Evolutionary conservation across 345 rosid genomes (phyloP), one percentile per base, ranked within the genome.

Genomic region (Hibiscus trionum): DNA sequence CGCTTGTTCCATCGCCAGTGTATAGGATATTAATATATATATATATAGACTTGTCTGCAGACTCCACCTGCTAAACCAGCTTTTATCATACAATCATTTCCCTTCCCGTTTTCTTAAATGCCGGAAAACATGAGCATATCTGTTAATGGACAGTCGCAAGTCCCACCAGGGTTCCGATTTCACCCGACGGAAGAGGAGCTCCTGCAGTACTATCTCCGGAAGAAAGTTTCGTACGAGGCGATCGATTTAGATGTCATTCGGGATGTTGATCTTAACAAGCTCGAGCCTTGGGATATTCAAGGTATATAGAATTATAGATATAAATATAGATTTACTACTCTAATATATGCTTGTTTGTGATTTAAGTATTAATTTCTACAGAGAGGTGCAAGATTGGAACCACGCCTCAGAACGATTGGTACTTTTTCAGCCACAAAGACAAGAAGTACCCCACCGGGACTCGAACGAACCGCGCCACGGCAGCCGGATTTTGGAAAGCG

Each of bases 281-380:
- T 90, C 57, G 96, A 90, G 82, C 96, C 96, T 11, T 90, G 96
- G 96, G 96, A 90, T 77, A 90, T 90, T 60, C 91, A 88, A 87
- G 96, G 96, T 55, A 53, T 21, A 21, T 21, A 21, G 24, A 21
- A 21, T 21, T 21, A 21, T 21, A 21, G 24, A 21, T 21, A 21
- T 47, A 9, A 4, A 11, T 10, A 46, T 46, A 31, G 33, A 31
- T 4, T 31, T 31, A 31, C 33, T 10, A 47, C 52, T 14, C 15
- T 12, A 14, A 47, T 47, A 11, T 2, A 16, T 17, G n/a, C 16
- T 11, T 39, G 21, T 10, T 39, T 6, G 19, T 4, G 26, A 63
- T 10, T 35, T 21, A 21, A 21, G 24, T 21, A 21, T 63, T 3
- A 63, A 37, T 17, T 4, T 59, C 31, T 70, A 5, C 24, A 90